These are phyloP conservation scores for Ilyonectria sp. DNA, from an alignment of 2,329 filamentous ascomycete genomes.

Conservation along the genomic window DNA sequence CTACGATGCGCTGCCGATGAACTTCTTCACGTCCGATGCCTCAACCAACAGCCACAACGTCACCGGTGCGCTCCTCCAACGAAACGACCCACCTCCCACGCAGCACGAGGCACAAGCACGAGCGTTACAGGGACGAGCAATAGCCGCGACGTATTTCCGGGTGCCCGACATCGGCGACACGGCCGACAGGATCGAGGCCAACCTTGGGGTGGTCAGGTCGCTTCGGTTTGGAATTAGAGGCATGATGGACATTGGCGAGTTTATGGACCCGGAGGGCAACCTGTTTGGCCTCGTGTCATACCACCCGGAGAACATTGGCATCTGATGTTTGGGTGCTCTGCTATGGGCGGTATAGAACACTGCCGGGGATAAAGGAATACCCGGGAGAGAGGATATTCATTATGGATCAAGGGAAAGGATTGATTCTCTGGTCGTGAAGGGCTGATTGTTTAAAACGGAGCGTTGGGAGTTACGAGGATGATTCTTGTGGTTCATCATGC, in stretches of 20 bases:
- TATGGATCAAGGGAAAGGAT: conserved; percentile 10
- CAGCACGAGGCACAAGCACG: neutral
- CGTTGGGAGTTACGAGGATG: conserved; percentile 15
- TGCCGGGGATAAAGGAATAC: conserved; percentile 44
- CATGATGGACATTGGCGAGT: conserved; percentile 47
- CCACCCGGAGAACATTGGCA: conserved; percentile 37
- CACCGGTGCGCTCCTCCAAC: conserved; percentile 41
- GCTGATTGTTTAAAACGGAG: conserved; percentile 24
- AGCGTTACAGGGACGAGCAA: conserved; percentile 5
- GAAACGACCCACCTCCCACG: neutral
- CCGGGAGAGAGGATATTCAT: conserved; percentile 28
- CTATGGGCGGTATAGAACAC: neutral
- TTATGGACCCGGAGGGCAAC: conserved; percentile 47
- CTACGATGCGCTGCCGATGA: conserved; percentile 44
- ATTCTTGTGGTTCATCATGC: neutral
- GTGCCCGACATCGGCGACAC: conserved; percentile 43
- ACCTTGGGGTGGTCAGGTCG: conserved; percentile 41
- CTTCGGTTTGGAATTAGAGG: conserved; percentile 45
- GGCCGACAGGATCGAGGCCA: conserved; percentile 42
- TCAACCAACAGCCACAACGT: conserved; percentile 5
- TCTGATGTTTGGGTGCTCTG: conserved; percentile 10
- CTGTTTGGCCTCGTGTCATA: conserved; percentile 44
- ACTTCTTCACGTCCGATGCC: conserved; percentile 38
- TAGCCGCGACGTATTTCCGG: conserved; percentile 39
- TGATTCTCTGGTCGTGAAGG: conserved; percentile 1